Base-by-base conservation (phyloP, 805 yeast species). In the Candida easanensis region DNA sequence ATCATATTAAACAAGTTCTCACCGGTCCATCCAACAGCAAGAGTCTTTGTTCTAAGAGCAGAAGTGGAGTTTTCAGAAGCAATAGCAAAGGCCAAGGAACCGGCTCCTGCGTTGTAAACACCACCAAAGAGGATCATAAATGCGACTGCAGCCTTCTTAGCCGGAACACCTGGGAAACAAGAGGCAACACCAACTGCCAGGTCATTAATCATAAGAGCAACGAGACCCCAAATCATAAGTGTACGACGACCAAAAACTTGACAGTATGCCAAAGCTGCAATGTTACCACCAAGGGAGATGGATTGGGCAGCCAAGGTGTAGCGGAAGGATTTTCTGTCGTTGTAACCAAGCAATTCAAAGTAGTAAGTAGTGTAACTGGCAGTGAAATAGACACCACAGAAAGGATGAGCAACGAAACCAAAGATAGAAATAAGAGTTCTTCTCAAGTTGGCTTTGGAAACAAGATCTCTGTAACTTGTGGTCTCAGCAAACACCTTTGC, bases 311-410 rank as follows among this genome's bases (percentile, higher is more conserved):
- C 68, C 47, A 60, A 52, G 4, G 45, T 33, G 14, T 67, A 66
- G 21, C 48, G 50, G 60, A 70, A 74, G 10, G 77, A 62, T 53
- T 65, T 65, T 25, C 64, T 54, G 9, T 67, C 60, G 7, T 66
- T 57, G 56, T 69, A 66, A 36, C 80, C 80, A 21, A 78, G 72
- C 38, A 70, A 66, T 42, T 61, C 57, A 52, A 65, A 74, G 58
- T 71, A 73, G 51, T 72, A 74, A 15, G 80, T 71, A 10, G 77
- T 58, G 57, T 70, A 74, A 37, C 69, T 69, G 60, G 65, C 62
- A 16, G 53, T 48, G 52, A 69, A 73, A 8, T 72, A 57, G 5
- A 77, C 68, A 46, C 79, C 79, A 34, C 71, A 66, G 53, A 69
- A 57, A 21, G 71, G 60, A 54, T 73, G 78, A 55, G 65, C 61